phyloP scores from a whole-genome alignment of 2,329 filamentous ascomycete genomes.

The Massarina eburnea region DNA sequence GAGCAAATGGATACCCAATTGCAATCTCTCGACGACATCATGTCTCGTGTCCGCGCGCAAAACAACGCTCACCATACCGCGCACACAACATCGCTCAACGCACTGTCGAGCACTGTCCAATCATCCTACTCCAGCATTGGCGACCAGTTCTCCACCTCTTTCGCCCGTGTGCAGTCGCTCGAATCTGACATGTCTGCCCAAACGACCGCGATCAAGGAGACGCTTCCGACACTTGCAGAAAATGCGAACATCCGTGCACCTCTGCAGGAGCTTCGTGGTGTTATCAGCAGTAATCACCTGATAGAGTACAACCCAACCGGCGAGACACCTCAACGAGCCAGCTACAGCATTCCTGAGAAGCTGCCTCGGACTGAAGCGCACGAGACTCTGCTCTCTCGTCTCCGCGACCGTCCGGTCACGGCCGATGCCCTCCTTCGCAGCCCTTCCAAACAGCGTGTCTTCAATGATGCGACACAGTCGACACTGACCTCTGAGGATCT shows the following conservation, averaged over 20 bases:
- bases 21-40: slow-evolving; percentile 86
- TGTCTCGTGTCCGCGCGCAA: slow-evolving; percentile 75
- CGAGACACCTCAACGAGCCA: slow-evolving; percentile 76
- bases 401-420: slow-evolving; percentile 40
- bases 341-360: slow-evolving; percentile 77
- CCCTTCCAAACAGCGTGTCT: slow-evolving; percentile 56
- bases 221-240: slow-evolving; percentile 61
- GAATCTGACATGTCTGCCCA: slow-evolving; percentile 67
- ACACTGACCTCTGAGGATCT: slow-evolving; percentile 30
- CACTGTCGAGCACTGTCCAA: slow-evolving; percentile 68
- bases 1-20: slow-evolving; percentile 86
- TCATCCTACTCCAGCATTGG: slow-evolving; percentile 72
- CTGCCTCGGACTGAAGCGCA: slow-evolving; percentile 75
- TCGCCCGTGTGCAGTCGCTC: slow-evolving; percentile 68
- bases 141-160: slow-evolving; percentile 68
- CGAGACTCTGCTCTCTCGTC: slow-evolving; percentile 57
- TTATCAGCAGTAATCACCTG: slow-evolving; percentile 66
- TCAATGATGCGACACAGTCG: slow-evolving; percentile 52
- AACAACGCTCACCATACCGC: slow-evolving; percentile 76
- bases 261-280: slow-evolving; percentile 68
- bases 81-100: slow-evolving; percentile 67
- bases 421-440: slow-evolving; percentile 34
- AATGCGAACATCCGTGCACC: slow-evolving; percentile 65
- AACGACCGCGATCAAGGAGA: slow-evolving; percentile 59
- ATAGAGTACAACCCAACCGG: slow-evolving; percentile 85